phyloP scores from a whole-genome alignment of 306 rosid species.

The Trifolium dubium region DNA sequence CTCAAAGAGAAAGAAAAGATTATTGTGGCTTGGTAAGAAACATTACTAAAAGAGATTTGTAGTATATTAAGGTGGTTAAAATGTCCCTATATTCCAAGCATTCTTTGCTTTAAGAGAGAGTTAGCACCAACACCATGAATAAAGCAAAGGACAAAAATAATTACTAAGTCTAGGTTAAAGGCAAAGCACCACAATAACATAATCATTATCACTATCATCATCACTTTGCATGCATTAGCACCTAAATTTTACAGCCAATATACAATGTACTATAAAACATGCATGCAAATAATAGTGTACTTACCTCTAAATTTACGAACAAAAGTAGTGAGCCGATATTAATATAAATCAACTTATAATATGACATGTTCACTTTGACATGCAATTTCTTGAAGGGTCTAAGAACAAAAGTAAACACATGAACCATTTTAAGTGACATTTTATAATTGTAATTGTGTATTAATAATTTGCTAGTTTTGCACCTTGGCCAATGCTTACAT shows the following conservation, averaged over 20 bases:
- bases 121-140: conserved; percentile 66
- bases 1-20: conserved; percentile 29
- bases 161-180: conserved; percentile 54
- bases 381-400: too few species aligned
- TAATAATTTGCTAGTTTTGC: too few species aligned
- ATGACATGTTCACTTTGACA: too few species aligned
- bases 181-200: conserved; percentile 42
- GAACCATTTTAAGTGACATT: too few species aligned
- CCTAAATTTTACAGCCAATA: not conserved
- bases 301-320: too few species aligned
- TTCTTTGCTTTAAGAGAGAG: conserved; percentile 90
- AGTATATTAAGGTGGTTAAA: conserved; percentile 44
- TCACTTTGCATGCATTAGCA: conserved; percentile 47
- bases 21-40: conserved; percentile 34
- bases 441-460: too few species aligned
- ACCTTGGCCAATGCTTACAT: too few species aligned
- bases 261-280: too few species aligned
- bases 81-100: conserved; percentile 78
- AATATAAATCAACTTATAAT: too few species aligned
- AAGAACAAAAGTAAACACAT: too few species aligned
- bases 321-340: too few species aligned
- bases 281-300: too few species aligned
- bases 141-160: conserved; percentile 62
- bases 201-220: not conserved
- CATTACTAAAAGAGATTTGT: conserved; percentile 27